These are phyloP conservation scores for Leccinum disarticulatum DNA, from an alignment of 768 basidiomycete species.

Conservation along the genomic window DNA sequence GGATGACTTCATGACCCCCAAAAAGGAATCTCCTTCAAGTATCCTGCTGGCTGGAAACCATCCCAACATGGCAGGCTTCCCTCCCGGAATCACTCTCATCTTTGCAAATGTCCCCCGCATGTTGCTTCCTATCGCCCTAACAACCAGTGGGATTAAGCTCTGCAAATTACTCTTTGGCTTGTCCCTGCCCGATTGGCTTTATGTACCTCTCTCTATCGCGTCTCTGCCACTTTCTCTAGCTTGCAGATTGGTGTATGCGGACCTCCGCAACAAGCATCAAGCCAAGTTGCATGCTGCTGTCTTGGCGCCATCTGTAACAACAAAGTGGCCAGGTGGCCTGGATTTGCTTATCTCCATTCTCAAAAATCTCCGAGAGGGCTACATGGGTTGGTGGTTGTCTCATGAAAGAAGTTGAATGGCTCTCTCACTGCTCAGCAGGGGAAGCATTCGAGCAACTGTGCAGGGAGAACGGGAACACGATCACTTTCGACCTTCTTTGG, in stretches of 20 bases:
- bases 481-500: constrained; percentile 37
- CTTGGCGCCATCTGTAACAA: constrained; percentile 32
- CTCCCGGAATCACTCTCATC: constrained; percentile 31
- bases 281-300: constrained; percentile 25
- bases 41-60: not conserved
- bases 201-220: constrained; percentile 10
- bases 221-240: constrained; percentile 25
- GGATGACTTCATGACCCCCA: not conserved
- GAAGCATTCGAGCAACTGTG: constrained; percentile 26
- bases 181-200: constrained; percentile 11
- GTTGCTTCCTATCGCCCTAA: constrained; percentile 12
- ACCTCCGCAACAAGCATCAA: constrained; percentile 8
- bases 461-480: constrained; percentile 31
- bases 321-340: constrained; percentile 36
- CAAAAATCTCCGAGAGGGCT: constrained; percentile 20
- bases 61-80: constrained; percentile 24
- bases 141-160: constrained; percentile 9
- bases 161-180: constrained; percentile 5
- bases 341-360: constrained; percentile 27
- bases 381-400: constrained; percentile 23
- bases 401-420: not conserved
- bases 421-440: constrained; percentile 21
- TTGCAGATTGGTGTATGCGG: constrained; percentile 7
- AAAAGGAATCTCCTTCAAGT: not conserved
- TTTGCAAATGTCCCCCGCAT: constrained; percentile 23